Evolutionary conservation across 169 alveolate genomes (phyloP).

Genomic region (Neospora caninum): DNA sequence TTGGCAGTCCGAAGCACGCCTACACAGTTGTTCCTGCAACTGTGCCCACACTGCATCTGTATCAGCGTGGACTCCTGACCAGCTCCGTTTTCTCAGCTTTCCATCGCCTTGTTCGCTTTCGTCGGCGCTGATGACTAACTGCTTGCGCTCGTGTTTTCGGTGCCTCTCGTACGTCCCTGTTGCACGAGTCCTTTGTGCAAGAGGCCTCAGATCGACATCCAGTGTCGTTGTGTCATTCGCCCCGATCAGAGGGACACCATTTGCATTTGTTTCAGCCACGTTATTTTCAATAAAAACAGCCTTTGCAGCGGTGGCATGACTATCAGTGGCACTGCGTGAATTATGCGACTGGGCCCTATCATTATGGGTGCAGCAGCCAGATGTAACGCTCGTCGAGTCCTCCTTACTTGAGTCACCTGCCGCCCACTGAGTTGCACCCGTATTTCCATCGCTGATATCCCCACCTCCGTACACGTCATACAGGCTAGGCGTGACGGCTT

Average conservation of each 20-base stretch:
- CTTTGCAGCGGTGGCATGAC: neutral
- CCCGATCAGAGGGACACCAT: neutral
- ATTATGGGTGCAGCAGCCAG: neutral
- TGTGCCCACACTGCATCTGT: neutral
- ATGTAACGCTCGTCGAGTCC: neutral
- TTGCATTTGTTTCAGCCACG: neutral
- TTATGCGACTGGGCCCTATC: neutral
- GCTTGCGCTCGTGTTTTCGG: neutral
- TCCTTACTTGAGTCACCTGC: neutral
- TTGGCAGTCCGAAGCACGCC: neutral
- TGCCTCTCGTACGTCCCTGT: neutral
- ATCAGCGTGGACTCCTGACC: neutral
- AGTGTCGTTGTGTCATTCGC: neutral
- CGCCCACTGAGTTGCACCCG: neutral
- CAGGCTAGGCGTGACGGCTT: too few relatives aligned
- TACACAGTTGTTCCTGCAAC: neutral
- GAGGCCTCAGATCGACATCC: neutral
- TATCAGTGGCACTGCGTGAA: neutral
- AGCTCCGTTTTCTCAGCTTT: neutral
- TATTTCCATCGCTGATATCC: neutral
- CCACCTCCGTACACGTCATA: too few relatives aligned
- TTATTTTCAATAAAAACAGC: neutral
- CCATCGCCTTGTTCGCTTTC: neutral
- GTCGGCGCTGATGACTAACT: neutral
- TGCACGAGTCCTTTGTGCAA: neutral